A percentile compares a stretch with the other conserved stretches of the same genome.
These are phyloP conservation scores for Glycine soja DNA, from an alignment of 306 rosid genomes.

Conservation along the genomic window DNA sequence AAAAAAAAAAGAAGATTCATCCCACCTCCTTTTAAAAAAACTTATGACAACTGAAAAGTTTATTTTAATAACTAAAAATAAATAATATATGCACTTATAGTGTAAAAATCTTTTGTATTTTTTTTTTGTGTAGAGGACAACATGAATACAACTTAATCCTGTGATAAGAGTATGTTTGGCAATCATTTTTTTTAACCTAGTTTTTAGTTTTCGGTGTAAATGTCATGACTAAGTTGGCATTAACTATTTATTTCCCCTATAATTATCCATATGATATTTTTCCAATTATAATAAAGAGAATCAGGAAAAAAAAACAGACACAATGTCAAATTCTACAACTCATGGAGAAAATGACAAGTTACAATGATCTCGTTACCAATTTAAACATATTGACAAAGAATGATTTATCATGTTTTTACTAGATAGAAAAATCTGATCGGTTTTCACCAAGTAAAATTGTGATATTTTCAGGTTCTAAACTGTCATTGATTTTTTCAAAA, in stretches of 20 bases:
- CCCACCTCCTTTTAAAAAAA: too few relatives aligned
- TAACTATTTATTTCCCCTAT: too few relatives aligned
- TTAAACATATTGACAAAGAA: neutral
- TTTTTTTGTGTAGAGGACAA: too few relatives aligned
- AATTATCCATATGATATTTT: neutral
- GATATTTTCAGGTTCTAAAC: slow-evolving; percentile 17
- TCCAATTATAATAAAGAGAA: neutral
- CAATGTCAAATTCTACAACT: neutral
- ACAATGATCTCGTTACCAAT: neutral
- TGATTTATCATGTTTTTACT: neutral
- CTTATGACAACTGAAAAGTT: too few relatives aligned
- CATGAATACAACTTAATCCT: too few relatives aligned
- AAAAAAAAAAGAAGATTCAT: neutral
- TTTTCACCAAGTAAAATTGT: neutral
- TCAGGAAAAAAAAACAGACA: neutral
- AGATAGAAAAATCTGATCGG: neutral
- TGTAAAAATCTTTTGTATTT: too few relatives aligned
- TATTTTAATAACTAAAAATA: too few relatives aligned
- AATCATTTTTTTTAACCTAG: too few relatives aligned
- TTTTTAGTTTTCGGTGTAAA: too few relatives aligned
- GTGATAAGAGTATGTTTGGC: too few relatives aligned
- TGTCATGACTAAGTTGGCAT: too few relatives aligned
- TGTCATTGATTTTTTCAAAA: neutral
- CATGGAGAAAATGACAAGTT: slow-evolving; percentile 20
- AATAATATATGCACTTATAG: too few relatives aligned